phyloP scores from a whole-genome alignment of 306 rosid species.

The Cucurbita maxima region DNA sequence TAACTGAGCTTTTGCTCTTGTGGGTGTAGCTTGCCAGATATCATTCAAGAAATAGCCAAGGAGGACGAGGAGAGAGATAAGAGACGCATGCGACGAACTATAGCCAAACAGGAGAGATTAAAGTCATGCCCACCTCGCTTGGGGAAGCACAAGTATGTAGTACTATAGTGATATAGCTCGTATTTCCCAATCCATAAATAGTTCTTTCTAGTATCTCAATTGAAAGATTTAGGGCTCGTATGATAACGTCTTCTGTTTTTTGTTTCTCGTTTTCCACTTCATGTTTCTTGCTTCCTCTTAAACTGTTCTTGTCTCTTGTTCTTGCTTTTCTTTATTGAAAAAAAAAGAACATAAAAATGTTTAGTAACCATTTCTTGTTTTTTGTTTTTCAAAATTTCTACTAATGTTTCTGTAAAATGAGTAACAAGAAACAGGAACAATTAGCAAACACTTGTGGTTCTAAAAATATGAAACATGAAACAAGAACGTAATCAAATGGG shows the following conservation, averaged over 20 bases:
- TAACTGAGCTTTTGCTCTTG: not conserved
- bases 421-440: not conserved
- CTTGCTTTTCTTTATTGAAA: no score
- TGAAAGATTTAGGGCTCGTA: no score
- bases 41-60: conserved; percentile 51
- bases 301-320: not conserved
- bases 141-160: conserved; percentile 74
- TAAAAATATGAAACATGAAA: no score
- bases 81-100: conserved; percentile 43
- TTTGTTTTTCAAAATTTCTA: not conserved
- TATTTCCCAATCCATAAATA: not conserved
- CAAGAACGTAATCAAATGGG: not conserved
- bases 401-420: no score
- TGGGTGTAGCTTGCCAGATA: conserved; percentile 46
- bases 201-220: not conserved
- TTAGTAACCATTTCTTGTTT: no score
- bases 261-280: no score
- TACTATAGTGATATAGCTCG: not conserved
- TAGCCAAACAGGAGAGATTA: conserved; percentile 60
- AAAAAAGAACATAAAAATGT: no score
- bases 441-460: not conserved
- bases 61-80: conserved; percentile 59
- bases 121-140: conserved; percentile 64
- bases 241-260: no score
- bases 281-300: not conserved